Evolutionary conservation across 306 rosid genomes (phyloP).

Genomic region (Trifolium subterraneum): DNA sequence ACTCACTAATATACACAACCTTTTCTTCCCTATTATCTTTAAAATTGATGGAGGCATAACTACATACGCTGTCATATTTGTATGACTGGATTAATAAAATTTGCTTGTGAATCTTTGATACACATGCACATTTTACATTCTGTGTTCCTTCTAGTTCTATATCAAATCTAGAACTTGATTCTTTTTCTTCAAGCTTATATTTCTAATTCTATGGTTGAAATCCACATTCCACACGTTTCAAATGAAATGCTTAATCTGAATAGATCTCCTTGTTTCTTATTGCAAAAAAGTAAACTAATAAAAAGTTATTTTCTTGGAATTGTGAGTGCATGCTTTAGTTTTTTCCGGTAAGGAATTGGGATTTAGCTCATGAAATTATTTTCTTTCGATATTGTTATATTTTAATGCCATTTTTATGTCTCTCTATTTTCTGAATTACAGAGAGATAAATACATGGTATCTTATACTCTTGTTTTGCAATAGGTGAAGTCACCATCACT

Average conservation of each 20-base stretch:
- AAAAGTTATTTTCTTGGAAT: not conserved
- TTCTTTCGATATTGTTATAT: constrained; percentile 9
- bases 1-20: not conserved
- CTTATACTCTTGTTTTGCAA: constrained; percentile 43
- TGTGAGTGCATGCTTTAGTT: constrained; percentile 12
- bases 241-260: constrained; percentile 12
- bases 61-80: not conserved
- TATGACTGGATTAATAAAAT: not conserved
- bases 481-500: constrained; percentile 84
- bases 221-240: not conserved
- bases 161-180: not conserved
- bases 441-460: constrained; percentile 26
- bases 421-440: constrained; percentile 9
- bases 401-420: not conserved
- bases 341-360: constrained; percentile 15
- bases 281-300: not conserved
- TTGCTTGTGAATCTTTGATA: constrained; percentile 24
- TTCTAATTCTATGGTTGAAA: not conserved
- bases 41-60: constrained; percentile 1
- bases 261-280: not conserved
- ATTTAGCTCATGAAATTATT: not conserved
- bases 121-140: not conserved
- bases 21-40: constrained; percentile 3
- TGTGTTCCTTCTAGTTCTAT: not conserved
- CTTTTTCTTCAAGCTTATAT: not conserved